Base-by-base conservation (phyloP, 202 grass and related monocot species). In the Saccharum hybrid region DNA sequence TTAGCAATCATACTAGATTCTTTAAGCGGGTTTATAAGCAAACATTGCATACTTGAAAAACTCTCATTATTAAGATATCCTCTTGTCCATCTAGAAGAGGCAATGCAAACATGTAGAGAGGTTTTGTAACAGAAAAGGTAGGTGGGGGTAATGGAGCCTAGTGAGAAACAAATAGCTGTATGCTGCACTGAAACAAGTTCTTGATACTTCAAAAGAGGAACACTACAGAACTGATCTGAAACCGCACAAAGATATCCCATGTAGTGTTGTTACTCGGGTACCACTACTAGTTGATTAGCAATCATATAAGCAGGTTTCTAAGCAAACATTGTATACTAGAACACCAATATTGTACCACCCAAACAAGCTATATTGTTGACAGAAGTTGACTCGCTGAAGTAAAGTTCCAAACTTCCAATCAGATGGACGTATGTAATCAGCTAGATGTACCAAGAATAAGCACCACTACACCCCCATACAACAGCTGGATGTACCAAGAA, bases 261-360 rank as follows among this genome's bases (percentile, higher is more conserved):
- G 48, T 51, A 16, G 15, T 51, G 42, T 5, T 63, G 10, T 63
- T 31, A 63, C 61, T 63, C 12, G 2, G 12, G 61, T 63, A 63
- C 2, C 40, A 10, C 40, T 45, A 5, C 61, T 63, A 0, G 26
- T 63, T 63, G 63, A 66, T 66, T 66, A 66, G 63, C 63, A 66
- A 66, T 66, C 28, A 66, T 66, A 66, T 36, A 66, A 66, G 63
- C 8, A 30, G 63, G 63, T 65, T 65, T 65, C 62, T 66, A 66
- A 66, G 63, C 63, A 36, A 34, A 66, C 2, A 66, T 66, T 66
- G 14, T 36, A 66, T 28, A 36, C 61, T 14, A 6, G 63, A 72
- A 43, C 9, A 10, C 10, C 62, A 65, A 34, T 34, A 65, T 65
- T 65, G 62, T 65, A 65, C 30, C 62, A 34, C 28, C 62, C 12